phyloP scores from a whole-genome alignment of 148 eudicot species.

The Silene conica region DNA sequence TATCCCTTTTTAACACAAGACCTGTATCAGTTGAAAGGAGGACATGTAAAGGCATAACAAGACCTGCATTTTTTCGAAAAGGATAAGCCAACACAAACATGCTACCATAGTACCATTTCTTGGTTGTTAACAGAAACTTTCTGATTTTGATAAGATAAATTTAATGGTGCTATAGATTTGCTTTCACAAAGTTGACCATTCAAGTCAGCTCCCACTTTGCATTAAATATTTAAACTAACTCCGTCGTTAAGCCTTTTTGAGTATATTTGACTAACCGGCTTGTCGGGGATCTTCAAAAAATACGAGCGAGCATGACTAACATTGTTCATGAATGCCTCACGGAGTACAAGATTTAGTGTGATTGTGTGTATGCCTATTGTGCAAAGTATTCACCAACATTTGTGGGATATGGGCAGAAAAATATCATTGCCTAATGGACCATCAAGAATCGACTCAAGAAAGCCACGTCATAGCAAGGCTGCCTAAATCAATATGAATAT shows the following conservation, averaged over 20 bases:
- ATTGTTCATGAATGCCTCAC: background rate
- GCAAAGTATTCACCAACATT: background rate
- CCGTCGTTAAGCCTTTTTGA: background rate
- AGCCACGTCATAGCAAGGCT: background rate
- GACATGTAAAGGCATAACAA: background rate
- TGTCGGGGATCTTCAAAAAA: background rate
- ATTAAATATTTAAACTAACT: background rate
- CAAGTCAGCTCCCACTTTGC: background rate
- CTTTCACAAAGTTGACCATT: background rate
- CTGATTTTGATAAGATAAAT: background rate
- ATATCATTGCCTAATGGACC: background rate
- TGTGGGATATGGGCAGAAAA: background rate
- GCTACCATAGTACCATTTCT: background rate
- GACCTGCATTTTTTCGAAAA: background rate
- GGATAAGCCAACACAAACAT: slow-evolving; percentile 2
- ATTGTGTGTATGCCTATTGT: background rate
- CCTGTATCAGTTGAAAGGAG: slow-evolving; percentile 35
- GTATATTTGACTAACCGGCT: background rate
- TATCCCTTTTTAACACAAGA: slow-evolving; percentile 96
- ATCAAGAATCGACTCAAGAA: background rate
- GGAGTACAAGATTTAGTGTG: background rate
- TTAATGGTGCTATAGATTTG: background rate
- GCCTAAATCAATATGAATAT: background rate
- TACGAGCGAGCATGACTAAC: background rate
- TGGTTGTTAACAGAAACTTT: background rate